Conservation (phyloP, 2,329 filamentous ascomycete species). For the Scortechinia acanthostroma region DNA sequence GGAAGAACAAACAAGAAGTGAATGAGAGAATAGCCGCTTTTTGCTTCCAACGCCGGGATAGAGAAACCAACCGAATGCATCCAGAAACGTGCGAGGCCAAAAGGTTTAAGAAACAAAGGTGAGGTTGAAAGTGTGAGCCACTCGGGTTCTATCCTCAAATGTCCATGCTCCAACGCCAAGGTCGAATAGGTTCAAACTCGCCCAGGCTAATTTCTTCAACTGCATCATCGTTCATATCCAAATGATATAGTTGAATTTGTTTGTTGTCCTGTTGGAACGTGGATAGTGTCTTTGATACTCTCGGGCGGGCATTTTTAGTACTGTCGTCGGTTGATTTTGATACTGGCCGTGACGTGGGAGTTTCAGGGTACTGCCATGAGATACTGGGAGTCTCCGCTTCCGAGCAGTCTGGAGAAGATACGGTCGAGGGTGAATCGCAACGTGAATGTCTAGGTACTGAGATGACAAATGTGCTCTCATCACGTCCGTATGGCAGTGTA, state of each 20-base stretch:
- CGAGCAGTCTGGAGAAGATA: background rate
- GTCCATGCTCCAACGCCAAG: conserved; percentile 1
- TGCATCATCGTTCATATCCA: background rate
- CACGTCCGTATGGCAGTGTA: background rate
- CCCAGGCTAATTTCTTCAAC: background rate
- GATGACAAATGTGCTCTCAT: background rate
- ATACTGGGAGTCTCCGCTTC: too few relatives aligned
- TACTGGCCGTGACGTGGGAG: background rate
- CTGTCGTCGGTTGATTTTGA: background rate
- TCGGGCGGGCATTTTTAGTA: background rate
- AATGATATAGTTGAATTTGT: background rate
- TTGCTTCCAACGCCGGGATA: too few relatives aligned
- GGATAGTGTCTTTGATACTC: background rate
- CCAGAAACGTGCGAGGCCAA: too few relatives aligned
- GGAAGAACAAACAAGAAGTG: too few relatives aligned
- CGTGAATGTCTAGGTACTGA: background rate
- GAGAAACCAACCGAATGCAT: too few relatives aligned
- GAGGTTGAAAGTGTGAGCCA: too few relatives aligned
- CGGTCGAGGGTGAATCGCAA: background rate
- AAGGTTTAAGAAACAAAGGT: too few relatives aligned
- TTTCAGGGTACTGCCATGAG: background rate
- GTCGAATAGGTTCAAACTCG: background rate
- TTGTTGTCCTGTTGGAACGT: background rate
- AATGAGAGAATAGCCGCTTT: too few relatives aligned
- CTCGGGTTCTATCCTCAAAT: too few relatives aligned